Conservation (phyloP, 192 early-diverging fungal species). For the Backusella mclennaniae region DNA sequence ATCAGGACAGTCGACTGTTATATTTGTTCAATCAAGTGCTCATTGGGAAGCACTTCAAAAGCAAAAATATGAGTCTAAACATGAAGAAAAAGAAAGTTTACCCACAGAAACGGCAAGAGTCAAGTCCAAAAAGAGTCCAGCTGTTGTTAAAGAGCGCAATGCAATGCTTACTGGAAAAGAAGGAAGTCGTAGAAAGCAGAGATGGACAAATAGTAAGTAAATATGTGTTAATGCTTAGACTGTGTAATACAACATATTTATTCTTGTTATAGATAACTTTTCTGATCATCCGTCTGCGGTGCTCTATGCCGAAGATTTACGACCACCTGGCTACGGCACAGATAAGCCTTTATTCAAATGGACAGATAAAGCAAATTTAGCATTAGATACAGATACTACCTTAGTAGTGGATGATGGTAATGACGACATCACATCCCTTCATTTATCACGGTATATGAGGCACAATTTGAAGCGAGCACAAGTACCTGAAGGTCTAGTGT, state of each 20-base stretch:
- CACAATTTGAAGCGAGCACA: conserved; percentile 49
- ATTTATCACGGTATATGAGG: conserved; percentile 36
- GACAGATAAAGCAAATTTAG: background rate
- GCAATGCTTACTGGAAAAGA: conserved; percentile 44
- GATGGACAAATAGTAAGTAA: conserved; percentile 56
- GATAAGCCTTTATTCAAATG: background rate
- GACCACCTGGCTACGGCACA: conserved; percentile 44
- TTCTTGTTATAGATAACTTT: conserved; percentile 49
- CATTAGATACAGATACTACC: background rate
- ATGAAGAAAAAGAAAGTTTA: background rate
- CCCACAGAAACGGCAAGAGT: conserved; percentile 13
- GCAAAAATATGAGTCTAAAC: background rate
- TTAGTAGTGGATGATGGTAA: background rate
- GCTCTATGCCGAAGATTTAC: conserved; percentile 46
- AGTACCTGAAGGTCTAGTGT: conserved; percentile 47
- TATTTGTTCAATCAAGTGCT: conserved; percentile 15
- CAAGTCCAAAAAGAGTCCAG: conserved; percentile 36
- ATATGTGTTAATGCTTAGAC: too few species aligned
- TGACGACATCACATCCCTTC: conserved; percentile 11
- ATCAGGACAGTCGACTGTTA: conserved; percentile 8
- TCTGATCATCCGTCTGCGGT: conserved; percentile 50
- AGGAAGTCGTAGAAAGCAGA: conserved; percentile 45
- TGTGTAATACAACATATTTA: background rate
- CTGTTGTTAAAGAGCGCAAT: conserved; percentile 42
- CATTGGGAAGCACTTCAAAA: conserved; percentile 14